Evolutionary conservation across 805 yeast species (phyloP), one percentile per base, ranked within the genome.

Genomic region (Danielozyma ontarioensis): DNA sequence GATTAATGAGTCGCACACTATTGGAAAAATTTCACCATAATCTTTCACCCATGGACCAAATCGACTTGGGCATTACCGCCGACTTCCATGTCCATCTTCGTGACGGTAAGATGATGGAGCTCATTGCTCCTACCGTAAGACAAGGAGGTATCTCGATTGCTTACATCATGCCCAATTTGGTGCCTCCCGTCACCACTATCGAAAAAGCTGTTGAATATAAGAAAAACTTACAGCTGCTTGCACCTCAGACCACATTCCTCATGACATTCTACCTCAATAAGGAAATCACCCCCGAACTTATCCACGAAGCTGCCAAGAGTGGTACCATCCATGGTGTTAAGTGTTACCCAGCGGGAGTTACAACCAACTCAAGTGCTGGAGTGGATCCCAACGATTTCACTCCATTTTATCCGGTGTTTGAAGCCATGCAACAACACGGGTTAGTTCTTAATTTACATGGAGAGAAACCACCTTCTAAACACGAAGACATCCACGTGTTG

Each of bases 321-420:
- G 80, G 80, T 2, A 78, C 77, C 25, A 78, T 90, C 35, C 70
- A 78, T 19, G 99, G 99, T 36, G 86, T 93, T 45, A 93, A 93
- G 59, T 88, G 96, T 56, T 93, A 93, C 57, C 99, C 99, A 27
- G 97, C 97, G 2, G 99, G 99, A 28, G 99, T 93, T 21, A 93
- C 99, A n/a, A 93, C 99, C 25, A 93, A 93, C 64, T 87, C 96
- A 7, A 60, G 74, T 31, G 84, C 81, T 3, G 98, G 98, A 32
- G 96, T 93, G 16, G 93, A 84, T 56, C 94, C 94, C 16, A 86
- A 88, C 48, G 95, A 90, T 51, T 93, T 93, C 60, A 74, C 82
- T 30, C 78, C 73, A 4, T 93, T 89, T 50, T 93, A 88, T 56
- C 95, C 96, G 4, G 72, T 93, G 7, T 93, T 93, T 54, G 72